Percentiles rank a stretch among this genome's conserved stretches.
Conservation (phyloP, 371 early-diverging fungal species). For the Saksenaea oblongispora region DNA sequence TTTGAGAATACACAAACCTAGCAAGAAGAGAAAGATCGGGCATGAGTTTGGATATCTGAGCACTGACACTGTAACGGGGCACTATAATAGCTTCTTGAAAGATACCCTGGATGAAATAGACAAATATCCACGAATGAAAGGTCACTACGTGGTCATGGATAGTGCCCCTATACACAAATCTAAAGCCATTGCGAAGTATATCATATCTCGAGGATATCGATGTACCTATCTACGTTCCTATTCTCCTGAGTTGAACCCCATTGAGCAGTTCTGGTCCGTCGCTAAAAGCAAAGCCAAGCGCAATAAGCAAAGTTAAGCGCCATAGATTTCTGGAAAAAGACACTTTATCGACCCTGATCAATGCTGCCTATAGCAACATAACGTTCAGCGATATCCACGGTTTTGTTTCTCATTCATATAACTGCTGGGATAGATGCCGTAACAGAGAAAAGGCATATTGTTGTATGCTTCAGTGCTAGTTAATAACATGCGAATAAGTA, state of each 20-base stretch:
- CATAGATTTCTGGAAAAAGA: too few relatives aligned
- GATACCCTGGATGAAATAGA: too few relatives aligned
- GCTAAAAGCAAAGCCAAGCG: too few relatives aligned
- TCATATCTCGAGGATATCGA: conserved; percentile 8
- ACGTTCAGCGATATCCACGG: conserved; percentile 6
- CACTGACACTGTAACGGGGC: too few relatives aligned
- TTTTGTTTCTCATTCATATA: too few relatives aligned
- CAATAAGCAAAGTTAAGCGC: too few relatives aligned
- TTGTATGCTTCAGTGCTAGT: too few relatives aligned
- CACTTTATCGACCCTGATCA: conserved; percentile 11
- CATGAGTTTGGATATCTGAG: conserved; percentile 5
- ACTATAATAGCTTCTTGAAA: too few relatives aligned
- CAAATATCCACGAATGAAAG: too few relatives aligned
- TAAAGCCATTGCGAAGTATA: conserved; percentile 6
- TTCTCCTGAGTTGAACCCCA: conserved; percentile 18
- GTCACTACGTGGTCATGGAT: too few relatives aligned
- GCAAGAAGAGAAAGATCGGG: conserved; percentile 12
- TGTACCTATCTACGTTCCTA: conserved; percentile 16
- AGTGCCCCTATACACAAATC: too few relatives aligned
- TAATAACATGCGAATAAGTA: too few relatives aligned
- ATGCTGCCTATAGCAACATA: conserved; percentile 11
- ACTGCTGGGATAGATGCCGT: conserved; percentile 9
- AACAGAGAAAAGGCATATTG: neutral
- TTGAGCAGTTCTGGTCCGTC: conserved; percentile 14
- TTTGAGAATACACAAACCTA: conserved; percentile 8